Base-by-base conservation (phyloP, 192 early-diverging fungal genomes). In the Coemansia sp. region DNA sequence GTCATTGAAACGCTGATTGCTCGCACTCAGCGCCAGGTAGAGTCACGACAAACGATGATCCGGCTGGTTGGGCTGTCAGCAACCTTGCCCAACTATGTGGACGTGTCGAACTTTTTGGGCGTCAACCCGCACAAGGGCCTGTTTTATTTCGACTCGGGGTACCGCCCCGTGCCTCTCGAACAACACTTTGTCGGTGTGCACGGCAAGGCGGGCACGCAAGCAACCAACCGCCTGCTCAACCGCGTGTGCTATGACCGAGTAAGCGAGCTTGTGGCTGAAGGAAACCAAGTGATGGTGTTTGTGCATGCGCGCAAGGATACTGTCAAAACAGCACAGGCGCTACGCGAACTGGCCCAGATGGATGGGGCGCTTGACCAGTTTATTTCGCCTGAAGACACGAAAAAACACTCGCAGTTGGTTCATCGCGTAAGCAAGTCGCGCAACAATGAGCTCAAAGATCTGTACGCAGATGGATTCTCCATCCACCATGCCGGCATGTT, bases 211-310 rank as follows among this genome's bases (percentile, higher is more conserved):
- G 90, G 88, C n/a, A 80, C 85, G 0, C 66, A 70, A 1, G 69
- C 81, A 0, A 83, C 83, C 9, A 85, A 64, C 39, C 70, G 79
- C 14, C 81, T 88, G 41, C 82, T 97, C 76, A 90, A 99, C 62
- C 72, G 81, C 12, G 81, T 87, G 28, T 93, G 92, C 70, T 99
- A 93, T 69, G 88, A 93, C 23, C 91, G 93, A 53, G 86, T 87
- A 17, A 64, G 69, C 17, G 76, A 81, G 15, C 71, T 90, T 11
- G 86, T 99, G 36, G 80, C 83, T 0, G 83, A 88, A 20, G 92
- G 90, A 0, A 87, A 93, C 70, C 97, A 99, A 71, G 94, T 99
- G 20, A 97, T 99, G 94, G 92, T 99, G 6, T 99, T 99, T 84
- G 97, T 99, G 31, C 95, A 99, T 59, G 84, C 97, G 5, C 87